Evolutionary conservation across 768 basidiomycete species (phyloP).

Genomic region (Leccinum longicurvipes): DNA sequence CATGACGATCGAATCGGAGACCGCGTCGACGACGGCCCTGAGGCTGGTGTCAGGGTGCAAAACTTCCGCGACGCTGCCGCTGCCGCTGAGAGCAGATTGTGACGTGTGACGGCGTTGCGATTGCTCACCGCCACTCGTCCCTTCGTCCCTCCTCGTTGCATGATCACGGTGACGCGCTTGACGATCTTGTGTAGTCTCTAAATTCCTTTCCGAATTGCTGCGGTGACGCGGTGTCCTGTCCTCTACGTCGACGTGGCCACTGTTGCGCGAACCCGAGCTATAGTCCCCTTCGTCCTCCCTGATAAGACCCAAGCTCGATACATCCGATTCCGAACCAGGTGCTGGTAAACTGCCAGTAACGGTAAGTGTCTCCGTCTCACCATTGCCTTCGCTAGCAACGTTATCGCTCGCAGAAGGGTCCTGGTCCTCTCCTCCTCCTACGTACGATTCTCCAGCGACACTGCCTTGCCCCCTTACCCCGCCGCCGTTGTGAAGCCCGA

Average conservation of each 20-base stretch:
- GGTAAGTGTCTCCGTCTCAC: slow-evolving; percentile 19
- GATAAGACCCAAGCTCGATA: slow-evolving; percentile 30
- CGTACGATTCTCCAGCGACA: slow-evolving; percentile 13
- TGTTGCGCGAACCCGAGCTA: slow-evolving; percentile 7
- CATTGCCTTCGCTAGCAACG: slow-evolving; percentile 12
- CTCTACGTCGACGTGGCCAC: slow-evolving; percentile 4
- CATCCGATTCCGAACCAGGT: slow-evolving; percentile 13
- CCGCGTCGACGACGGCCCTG: slow-evolving; percentile 12
- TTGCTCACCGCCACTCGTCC: slow-evolving; percentile 1
- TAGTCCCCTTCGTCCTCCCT: slow-evolving; percentile 30
- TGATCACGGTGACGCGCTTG: slow-evolving; percentile 12
- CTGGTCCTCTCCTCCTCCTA: slow-evolving; percentile 18
- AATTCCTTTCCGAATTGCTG: slow-evolving; percentile 13
- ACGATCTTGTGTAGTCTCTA: slow-evolving; percentile 14
- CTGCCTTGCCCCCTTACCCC: slow-evolving; percentile 26
- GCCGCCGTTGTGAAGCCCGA: slow-evolving; percentile 33
- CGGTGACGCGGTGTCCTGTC: slow-evolving; percentile 16
- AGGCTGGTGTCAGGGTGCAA: slow-evolving; percentile 13
- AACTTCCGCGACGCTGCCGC: slow-evolving; percentile 14
- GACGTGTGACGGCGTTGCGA: slow-evolving; percentile 20
- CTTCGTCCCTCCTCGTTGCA: slow-evolving; percentile 23
- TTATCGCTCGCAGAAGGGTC: slow-evolving; percentile 4
- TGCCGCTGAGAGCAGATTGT: slow-evolving; percentile 7
- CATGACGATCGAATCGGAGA: slow-evolving; percentile 16
- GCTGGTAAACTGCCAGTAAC: slow-evolving; percentile 18